Evolutionary conservation across 1,284 basidiomycete species (phyloP), one percentile per base, ranked within the genome.

Genomic region (Ustilago tritici): DNA sequence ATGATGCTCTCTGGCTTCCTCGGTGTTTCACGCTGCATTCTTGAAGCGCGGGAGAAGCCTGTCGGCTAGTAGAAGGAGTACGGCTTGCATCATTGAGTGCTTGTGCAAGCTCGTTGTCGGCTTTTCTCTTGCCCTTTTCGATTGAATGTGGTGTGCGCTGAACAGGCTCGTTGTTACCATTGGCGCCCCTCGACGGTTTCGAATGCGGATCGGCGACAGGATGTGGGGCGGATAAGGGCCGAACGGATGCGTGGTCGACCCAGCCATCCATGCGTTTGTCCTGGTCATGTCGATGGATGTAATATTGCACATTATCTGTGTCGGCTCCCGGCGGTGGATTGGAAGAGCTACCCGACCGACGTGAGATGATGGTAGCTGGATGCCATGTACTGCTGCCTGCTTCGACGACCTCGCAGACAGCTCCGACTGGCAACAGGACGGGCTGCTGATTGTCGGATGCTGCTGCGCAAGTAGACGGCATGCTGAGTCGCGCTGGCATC

Each of bases 231-330:
- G 68, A 47, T 11, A 43, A 23, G 4, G 61, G 58, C 4, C 65
- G 56, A 14, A 76, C 35, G 14, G 35, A 47, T n/a, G 66, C 38
- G 4, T 62, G 56, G 31, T 77, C 75, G 5, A 73, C 61, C 75
- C 75, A 77, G 12, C 63, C 70, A 46, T 77, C 75, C 61, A 77
- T 58, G 7, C 75, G 70, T 52, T 77, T 77, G 61, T 77, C 75
- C 57, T 77, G 61, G 28, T 68, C 75, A 35, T 77, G 65, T 9
- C 66, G 58, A 23, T 77, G 75, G 17, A 77, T 50, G 58, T 77
- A 77, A 63, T 77, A 77, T 11, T 73, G 70, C 3, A 69, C 56
- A 5, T 55, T 36, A 34, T 72, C 70, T 32, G 47, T 38, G n/a
- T 64, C 61, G 17, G 60, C 15, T 9, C 60, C 65, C 11, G 57